A percentile compares a stretch with the other conserved stretches of the same genome.
Conservation (phyloP, 768 basidiomycete species). For the Tephrocybe sp. region DNA sequence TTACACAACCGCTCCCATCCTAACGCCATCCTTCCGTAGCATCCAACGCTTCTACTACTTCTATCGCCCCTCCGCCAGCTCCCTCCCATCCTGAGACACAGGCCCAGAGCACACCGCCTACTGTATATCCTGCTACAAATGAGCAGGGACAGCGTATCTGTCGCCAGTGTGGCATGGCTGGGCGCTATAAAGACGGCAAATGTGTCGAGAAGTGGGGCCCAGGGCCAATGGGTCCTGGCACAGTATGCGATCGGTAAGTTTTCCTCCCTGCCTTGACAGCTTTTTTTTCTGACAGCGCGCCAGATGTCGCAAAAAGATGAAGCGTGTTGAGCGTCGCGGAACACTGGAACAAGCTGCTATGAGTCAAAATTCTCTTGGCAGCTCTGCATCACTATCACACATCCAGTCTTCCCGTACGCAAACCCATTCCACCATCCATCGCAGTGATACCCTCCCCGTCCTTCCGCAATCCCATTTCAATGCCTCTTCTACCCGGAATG, state of each 20-base stretch:
- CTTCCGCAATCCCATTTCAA: constrained; percentile 6
- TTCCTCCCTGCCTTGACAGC: neutral
- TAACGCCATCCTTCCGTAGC: neutral
- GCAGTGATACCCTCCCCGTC: constrained; percentile 18
- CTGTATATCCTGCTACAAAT: constrained; percentile 46
- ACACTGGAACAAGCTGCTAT: constrained; percentile 47
- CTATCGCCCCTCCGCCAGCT: neutral
- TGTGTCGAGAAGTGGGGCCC: constrained; percentile 90
- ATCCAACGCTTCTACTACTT: neutral
- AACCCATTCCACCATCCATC: constrained; percentile 13
- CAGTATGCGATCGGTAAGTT: constrained; percentile 73
- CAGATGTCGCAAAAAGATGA: constrained; percentile 85
- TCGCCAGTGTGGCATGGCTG: constrained; percentile 68
- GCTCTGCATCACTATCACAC: constrained; percentile 8
- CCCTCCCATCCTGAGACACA: neutral
- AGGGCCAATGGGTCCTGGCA: constrained; percentile 79
- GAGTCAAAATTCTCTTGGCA: neutral
- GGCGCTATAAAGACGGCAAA: constrained; percentile 80
- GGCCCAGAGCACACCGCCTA: constrained; percentile 16
- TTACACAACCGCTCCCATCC: neutral
- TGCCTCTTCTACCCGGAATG: constrained; percentile 5
- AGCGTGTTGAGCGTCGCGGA: constrained; percentile 73
- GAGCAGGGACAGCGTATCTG: constrained; percentile 72
- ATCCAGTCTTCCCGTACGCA: neutral
- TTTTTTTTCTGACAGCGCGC: neutral